Evolutionary conservation across 768 basidiomycete species (phyloP).

Genomic region (Kwoniella dejecticola): DNA sequence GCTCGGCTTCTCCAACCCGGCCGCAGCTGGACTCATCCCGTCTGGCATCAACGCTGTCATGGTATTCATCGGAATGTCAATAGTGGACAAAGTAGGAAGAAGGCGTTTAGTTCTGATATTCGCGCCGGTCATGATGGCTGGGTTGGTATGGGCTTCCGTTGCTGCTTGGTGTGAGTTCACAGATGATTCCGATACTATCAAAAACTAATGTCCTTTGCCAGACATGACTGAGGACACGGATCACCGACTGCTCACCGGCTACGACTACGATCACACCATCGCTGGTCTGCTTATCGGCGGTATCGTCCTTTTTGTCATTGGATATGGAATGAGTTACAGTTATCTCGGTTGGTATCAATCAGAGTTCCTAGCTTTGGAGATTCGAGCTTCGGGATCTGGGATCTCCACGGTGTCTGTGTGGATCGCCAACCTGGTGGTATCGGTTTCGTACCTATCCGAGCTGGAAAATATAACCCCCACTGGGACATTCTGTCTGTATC

Average conservation of each 20-base stretch:
- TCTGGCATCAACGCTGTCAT: conserved; percentile 35
- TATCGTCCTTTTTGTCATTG: conserved; percentile 24
- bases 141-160: conserved; percentile 34
- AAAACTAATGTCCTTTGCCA: neutral
- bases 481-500: conserved; percentile 30
- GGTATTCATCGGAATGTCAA: conserved; percentile 31
- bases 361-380: conserved; percentile 33
- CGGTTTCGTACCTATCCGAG: conserved; percentile 27
- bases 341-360: conserved; percentile 28
- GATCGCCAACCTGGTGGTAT: conserved; percentile 33
- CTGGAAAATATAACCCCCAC: conserved; percentile 21
- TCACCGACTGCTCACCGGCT: conserved; percentile 19
- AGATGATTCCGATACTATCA: neutral
- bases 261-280: conserved; percentile 17
- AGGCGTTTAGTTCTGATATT: conserved; percentile 33
- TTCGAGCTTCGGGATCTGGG: conserved; percentile 24
- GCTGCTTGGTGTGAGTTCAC: conserved; percentile 22
- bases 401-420: conserved; percentile 20
- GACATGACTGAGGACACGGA: conserved; percentile 31
- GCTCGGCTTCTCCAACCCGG: conserved; percentile 39
- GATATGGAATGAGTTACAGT: conserved; percentile 19
- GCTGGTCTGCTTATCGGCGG: conserved; percentile 22
- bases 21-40: conserved; percentile 33
- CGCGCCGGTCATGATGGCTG: conserved; percentile 36
- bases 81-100: conserved; percentile 41